These are phyloP conservation scores for Athelia sp. DNA, from an alignment of 1,284 basidiomycete species.

Conservation along the genomic window DNA sequence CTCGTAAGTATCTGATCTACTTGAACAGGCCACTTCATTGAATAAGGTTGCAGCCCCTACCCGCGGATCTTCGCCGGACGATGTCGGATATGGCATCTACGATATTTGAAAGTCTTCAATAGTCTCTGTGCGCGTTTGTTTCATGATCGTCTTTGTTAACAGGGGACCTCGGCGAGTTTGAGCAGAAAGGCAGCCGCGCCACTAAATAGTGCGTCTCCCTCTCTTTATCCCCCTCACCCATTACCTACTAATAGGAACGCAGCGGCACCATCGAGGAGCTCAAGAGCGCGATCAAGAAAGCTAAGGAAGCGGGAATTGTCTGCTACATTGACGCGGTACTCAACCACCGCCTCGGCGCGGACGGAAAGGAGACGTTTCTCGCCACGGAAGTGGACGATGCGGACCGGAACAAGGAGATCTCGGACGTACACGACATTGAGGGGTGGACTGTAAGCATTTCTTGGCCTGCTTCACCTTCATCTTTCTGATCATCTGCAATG, in stretches of 20 bases:
- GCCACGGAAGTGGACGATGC: conserved; percentile 71
- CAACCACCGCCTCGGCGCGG: conserved; percentile 82
- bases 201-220: conserved; percentile 86
- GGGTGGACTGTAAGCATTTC: too few species aligned
- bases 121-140: too few species aligned
- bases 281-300: conserved; percentile 57
- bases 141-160: too few species aligned
- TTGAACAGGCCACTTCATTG: too few species aligned
- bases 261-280: conserved; percentile 59
- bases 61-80: conserved; percentile 27
- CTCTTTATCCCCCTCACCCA: conserved; percentile 57
- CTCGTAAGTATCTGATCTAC: too few species aligned
- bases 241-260: conserved; percentile 61
- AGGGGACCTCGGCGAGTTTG: conserved; percentile 92
- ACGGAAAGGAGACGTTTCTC: conserved; percentile 71
- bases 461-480: too few species aligned
- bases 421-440: conserved; percentile 66
- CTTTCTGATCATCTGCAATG: too few species aligned
- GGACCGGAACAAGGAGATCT: conserved; percentile 55
- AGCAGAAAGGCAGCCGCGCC: conserved; percentile 73
- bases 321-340: conserved; percentile 1
- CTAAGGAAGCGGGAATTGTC: conserved; percentile 1
- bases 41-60: conserved; percentile 32
- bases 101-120: too few species aligned
- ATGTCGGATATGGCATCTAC: conserved; percentile 40